phyloP scores from a whole-genome alignment of 345 rosid genomes.

The Citrus trifoliata region DNA sequence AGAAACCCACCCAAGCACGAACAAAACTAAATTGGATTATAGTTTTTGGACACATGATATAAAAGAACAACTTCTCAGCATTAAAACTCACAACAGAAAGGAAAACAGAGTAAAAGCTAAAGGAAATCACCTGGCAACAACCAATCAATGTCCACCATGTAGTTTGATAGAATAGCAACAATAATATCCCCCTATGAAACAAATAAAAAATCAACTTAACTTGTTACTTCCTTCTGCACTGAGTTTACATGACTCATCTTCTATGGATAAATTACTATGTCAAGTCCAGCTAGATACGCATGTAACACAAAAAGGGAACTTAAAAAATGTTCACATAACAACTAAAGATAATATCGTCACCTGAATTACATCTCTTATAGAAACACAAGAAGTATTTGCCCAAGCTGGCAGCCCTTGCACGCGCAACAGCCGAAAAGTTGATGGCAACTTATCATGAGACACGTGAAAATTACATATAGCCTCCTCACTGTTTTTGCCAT shows the following conservation, averaged over 20 bases:
- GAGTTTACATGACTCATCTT: neutral
- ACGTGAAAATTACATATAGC: constrained; percentile 50
- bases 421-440: constrained; percentile 62
- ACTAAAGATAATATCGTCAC: constrained; percentile 19
- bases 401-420: constrained; percentile 78
- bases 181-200: constrained; percentile 67
- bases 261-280: neutral
- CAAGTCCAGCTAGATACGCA: neutral
- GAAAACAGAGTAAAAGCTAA: neutral
- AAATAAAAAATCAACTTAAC: constrained; percentile 15
- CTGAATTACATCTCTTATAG: constrained; percentile 84
- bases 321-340: neutral
- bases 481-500: constrained; percentile 28
- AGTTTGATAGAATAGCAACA: constrained; percentile 75
- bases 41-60: neutral
- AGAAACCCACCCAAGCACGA: neutral
- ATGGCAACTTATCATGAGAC: constrained; percentile 37
- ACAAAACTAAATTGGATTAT: neutral
- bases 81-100: neutral
- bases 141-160: constrained; percentile 96
- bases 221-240: neutral
- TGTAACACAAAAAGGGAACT: neutral
- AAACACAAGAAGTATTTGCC: constrained; percentile 89
- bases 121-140: constrained; percentile 49
- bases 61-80: neutral